These are phyloP conservation scores for Dovyalis caffra DNA, from an alignment of 345 rosid genomes.

Conservation along the genomic window DNA sequence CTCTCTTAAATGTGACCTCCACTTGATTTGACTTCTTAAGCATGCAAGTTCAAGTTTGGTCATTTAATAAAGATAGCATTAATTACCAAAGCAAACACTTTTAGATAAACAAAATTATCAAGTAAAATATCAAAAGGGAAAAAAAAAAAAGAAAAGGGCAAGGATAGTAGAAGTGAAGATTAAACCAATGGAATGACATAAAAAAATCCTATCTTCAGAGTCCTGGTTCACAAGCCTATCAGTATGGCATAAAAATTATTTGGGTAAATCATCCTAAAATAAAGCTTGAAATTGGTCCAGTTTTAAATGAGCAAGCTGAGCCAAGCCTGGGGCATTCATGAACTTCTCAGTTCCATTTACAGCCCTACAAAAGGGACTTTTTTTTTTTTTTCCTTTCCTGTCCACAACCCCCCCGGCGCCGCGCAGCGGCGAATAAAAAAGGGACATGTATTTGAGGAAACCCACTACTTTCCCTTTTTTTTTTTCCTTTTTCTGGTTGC, in stretches of 20 bases:
- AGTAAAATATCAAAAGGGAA: neutral
- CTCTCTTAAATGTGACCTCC: no score
- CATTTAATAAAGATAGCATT: neutral
- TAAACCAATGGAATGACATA: neutral
- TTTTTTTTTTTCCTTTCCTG: no score
- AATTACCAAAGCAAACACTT: neutral
- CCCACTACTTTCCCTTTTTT: neutral
- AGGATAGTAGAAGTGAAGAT: neutral
- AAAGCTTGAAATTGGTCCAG: neutral
- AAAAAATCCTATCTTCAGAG: neutral
- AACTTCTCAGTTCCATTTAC: neutral
- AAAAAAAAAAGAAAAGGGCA: no score
- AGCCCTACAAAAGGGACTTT: neutral
- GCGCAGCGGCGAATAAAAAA: no score
- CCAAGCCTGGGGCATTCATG: neutral
- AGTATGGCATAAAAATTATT: neutral
- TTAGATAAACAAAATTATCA: neutral
- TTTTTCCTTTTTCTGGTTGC: no score
- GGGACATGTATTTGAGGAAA: neutral
- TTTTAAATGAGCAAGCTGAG: neutral
- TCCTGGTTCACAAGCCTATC: neutral
- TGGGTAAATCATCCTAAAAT: neutral
- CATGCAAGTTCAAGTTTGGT: neutral
- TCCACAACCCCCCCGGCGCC: no score
- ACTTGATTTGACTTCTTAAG: neutral